These are phyloP conservation scores for Orbilia quercus DNA, from an alignment of 2,329 filamentous ascomycete species.

Conservation along the genomic window DNA sequence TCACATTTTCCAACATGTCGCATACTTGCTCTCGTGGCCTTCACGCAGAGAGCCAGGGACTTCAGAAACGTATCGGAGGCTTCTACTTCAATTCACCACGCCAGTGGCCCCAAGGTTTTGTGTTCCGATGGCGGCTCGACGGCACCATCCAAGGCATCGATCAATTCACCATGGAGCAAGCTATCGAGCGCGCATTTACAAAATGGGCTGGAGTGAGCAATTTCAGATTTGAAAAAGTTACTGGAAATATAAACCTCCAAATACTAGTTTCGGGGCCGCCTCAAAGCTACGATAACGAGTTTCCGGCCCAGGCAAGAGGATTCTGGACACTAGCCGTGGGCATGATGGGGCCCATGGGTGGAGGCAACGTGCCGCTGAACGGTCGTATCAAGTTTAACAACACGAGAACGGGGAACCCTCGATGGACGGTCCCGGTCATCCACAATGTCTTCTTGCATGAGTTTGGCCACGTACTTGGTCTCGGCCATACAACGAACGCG, in stretches of 20 bases:
- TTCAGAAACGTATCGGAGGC: conserved; percentile 18
- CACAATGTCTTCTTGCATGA: no score
- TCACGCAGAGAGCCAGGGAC: not conserved
- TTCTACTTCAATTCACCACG: conserved; percentile 6
- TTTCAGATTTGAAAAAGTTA: conserved; percentile 17
- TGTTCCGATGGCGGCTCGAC: conserved; percentile 16
- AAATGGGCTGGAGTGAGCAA: conserved; percentile 16
- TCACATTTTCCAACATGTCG: no score
- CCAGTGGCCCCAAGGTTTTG: conserved; percentile 21
- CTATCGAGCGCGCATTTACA: conserved; percentile 15
- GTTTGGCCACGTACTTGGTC: no score
- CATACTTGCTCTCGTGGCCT: conserved; percentile 14
- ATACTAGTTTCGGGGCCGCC: conserved; percentile 11
- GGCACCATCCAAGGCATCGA: conserved; percentile 18
- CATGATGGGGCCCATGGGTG: conserved; percentile 7
- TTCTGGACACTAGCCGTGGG: conserved; percentile 6
- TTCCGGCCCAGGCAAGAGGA: conserved; percentile 6
- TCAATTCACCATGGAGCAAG: conserved; percentile 2
- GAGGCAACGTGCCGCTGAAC: not conserved
- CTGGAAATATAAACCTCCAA: conserved; percentile 8
- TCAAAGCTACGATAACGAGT: conserved; percentile 12
- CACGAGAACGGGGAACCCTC: conserved; percentile 16
- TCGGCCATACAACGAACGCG: not conserved
- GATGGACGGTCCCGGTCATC: conserved; percentile 1
- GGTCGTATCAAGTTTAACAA: conserved; percentile 21